Conservation (phyloP, 2,329 filamentous ascomycete species). For the Clonostachys byssicola region DNA sequence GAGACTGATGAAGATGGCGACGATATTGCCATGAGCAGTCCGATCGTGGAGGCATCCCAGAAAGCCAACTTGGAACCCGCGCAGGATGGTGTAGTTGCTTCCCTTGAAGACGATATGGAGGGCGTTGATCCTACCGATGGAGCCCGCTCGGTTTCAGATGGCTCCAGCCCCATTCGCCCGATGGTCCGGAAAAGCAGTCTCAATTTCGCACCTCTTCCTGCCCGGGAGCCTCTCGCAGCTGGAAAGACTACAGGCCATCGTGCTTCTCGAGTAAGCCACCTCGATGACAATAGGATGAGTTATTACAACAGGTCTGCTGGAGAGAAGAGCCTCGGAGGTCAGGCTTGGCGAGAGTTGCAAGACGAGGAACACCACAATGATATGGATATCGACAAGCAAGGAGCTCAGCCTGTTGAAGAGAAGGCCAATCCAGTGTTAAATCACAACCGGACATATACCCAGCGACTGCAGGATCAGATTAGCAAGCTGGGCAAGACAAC, state of each 20-base stretch:
- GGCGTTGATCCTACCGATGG: slow-evolving; percentile 28
- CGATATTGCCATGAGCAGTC: too few species aligned
- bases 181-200: slow-evolving; percentile 89
- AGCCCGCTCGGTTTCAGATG: slow-evolving; percentile 59
- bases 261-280: slow-evolving; percentile 71
- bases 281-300: slow-evolving; percentile 69
- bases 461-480: slow-evolving; percentile 89
- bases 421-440: slow-evolving; percentile 33
- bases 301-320: slow-evolving; percentile 71
- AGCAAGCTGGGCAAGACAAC: slow-evolving; percentile 63
- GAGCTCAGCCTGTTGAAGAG: slow-evolving; percentile 27
- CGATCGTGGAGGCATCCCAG: too few species aligned
- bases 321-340: slow-evolving; percentile 64
- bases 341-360: slow-evolving; percentile 44
- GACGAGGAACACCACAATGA: slow-evolving; percentile 2
- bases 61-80: too few species aligned
- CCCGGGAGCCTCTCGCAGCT: slow-evolving; percentile 77
- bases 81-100: too few species aligned
- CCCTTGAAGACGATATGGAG: neutral
- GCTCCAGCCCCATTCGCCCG: slow-evolving; percentile 70
- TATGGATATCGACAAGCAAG: slow-evolving; percentile 35
- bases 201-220: slow-evolving; percentile 88
- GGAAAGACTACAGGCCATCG: slow-evolving; percentile 80
- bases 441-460: slow-evolving; percentile 89
- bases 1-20: too few species aligned